phyloP scores from a whole-genome alignment of 2,329 filamentous ascomycete species.

The Diatrype stigma region DNA sequence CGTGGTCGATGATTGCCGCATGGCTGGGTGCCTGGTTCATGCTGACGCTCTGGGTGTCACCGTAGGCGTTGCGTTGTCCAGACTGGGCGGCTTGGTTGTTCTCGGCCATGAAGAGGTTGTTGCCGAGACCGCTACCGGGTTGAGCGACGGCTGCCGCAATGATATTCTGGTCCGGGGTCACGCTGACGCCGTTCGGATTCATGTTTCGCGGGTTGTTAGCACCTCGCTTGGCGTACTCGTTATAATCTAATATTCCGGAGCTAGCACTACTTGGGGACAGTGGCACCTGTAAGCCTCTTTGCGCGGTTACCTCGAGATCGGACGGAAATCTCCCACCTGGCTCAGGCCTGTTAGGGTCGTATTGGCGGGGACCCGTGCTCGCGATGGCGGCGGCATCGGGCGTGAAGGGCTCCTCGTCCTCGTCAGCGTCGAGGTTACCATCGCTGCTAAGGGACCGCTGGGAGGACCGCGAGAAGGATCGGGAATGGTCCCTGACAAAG shows the following conservation, averaged over 20 bases:
- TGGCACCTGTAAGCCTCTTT: constrained; percentile 75
- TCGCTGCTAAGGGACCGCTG: constrained; percentile 66
- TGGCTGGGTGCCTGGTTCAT: constrained; percentile 48
- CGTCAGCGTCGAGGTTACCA: constrained; percentile 66
- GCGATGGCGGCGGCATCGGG: constrained; percentile 46
- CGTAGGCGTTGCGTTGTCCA: constrained; percentile 34
- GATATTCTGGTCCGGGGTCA: constrained; percentile 49
- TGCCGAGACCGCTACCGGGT: constrained; percentile 39
- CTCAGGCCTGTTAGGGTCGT: constrained; percentile 65
- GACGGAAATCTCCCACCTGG: constrained; percentile 96
- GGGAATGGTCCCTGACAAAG: constrained; percentile 77
- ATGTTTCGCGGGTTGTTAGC: constrained; percentile 1
- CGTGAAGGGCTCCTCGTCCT: constrained; percentile 62
- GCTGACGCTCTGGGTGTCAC: constrained; percentile 39
- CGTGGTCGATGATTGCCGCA: constrained; percentile 45
- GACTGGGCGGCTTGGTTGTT: constrained; percentile 14
- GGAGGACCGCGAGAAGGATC: constrained; percentile 68
- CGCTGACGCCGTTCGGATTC: neutral
- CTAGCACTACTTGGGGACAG: constrained; percentile 78
- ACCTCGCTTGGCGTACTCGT: constrained; percentile 18
- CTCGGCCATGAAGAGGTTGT: constrained; percentile 14
- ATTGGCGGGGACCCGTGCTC: constrained; percentile 45
- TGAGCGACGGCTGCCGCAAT: constrained; percentile 55
- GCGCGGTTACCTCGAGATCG: constrained; percentile 77
- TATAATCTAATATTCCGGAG: constrained; percentile 49